Conservation (phyloP, 2,329 filamentous ascomycete genomes). For the Macrophomina phaseolina region DNA sequence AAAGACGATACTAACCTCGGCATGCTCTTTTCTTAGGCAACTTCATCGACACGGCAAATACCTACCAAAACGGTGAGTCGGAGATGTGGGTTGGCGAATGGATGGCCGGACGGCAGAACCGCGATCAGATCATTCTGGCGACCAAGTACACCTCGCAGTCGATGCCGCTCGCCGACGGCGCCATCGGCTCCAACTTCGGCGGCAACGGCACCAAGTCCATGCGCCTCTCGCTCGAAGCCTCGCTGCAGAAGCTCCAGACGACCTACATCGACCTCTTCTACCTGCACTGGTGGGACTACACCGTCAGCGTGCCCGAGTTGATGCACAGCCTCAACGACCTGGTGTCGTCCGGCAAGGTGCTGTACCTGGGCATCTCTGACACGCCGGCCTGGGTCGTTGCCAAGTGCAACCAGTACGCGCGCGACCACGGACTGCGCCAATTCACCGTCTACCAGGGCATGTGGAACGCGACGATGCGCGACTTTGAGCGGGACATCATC, state of each 20-base stretch:
- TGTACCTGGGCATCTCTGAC: conserved; percentile 54
- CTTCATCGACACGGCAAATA: conserved; percentile 58
- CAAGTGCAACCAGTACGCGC: conserved; percentile 42
- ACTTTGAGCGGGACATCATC: conserved; percentile 54
- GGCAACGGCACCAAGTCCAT: conserved; percentile 50
- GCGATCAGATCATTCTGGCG: conserved; percentile 50
- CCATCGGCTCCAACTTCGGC: conserved; percentile 45
- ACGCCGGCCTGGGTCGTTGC: conserved; percentile 50
- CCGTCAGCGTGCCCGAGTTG: conserved; percentile 50
- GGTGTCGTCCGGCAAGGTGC: conserved; percentile 48
- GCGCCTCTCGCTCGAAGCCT: conserved; percentile 45
- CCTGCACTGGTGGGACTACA: conserved; percentile 51
- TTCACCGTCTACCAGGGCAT: conserved; percentile 51
- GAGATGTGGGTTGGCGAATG: conserved; percentile 53
- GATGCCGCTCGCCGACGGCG: conserved; percentile 21
- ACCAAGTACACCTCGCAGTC: conserved; percentile 47
- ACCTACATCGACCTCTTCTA: conserved; percentile 67
- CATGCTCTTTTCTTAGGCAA: conserved; percentile 54
- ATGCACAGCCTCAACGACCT: conserved; percentile 52
- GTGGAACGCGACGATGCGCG: conserved; percentile 50
- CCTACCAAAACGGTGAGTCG: conserved; percentile 43
- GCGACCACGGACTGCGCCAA: conserved; percentile 46
- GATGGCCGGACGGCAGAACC: conserved; percentile 44
- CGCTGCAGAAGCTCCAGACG: conserved; percentile 63
- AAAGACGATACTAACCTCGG: not conserved